Percentiles rank a stretch among this genome's conserved stretches.
Conservation (phyloP, 345 rosid genomes). For the Ceriops decandra region DNA sequence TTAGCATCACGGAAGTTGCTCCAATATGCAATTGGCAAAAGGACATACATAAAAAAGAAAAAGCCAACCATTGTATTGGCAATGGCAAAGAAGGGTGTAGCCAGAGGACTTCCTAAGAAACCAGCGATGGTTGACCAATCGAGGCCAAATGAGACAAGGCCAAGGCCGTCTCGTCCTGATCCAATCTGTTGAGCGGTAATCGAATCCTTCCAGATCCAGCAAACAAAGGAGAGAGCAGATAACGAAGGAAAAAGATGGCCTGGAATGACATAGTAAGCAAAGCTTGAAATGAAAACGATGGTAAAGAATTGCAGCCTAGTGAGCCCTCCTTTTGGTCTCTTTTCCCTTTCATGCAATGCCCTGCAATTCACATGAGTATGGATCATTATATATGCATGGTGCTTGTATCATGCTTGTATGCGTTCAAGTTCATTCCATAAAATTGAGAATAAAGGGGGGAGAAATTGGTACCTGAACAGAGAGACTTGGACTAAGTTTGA, state of each 20-base stretch:
- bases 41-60: conserved; percentile 48
- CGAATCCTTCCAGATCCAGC: conserved; percentile 71
- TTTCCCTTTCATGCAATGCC: conserved; percentile 69
- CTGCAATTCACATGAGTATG: conserved; percentile 27
- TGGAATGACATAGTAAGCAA: conserved; percentile 69
- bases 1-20: conserved; percentile 43
- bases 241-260: conserved; percentile 67
- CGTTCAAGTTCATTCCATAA: not conserved
- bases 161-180: conserved; percentile 55
- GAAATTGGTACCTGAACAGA: conserved; percentile 50
- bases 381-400: not conserved
- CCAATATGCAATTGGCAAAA: conserved; percentile 61
- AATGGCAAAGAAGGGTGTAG: conserved; percentile 63
- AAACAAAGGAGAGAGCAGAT: conserved; percentile 58
- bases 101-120: conserved; percentile 73
- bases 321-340: conserved; percentile 43
- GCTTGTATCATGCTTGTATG: not conserved
- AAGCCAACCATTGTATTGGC: conserved; percentile 49
- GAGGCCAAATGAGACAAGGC: conserved; percentile 67
- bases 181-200: conserved; percentile 65
- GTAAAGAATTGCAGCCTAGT: conserved; percentile 68
- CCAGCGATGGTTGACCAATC: conserved; percentile 71
- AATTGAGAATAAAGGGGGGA: not conserved
- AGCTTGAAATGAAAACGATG: conserved; percentile 52
- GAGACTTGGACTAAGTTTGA: conserved; percentile 76